Evolutionary conservation across 2,329 filamentous ascomycete species (phyloP).

Genomic region (Ceratocystis ficicola): DNA sequence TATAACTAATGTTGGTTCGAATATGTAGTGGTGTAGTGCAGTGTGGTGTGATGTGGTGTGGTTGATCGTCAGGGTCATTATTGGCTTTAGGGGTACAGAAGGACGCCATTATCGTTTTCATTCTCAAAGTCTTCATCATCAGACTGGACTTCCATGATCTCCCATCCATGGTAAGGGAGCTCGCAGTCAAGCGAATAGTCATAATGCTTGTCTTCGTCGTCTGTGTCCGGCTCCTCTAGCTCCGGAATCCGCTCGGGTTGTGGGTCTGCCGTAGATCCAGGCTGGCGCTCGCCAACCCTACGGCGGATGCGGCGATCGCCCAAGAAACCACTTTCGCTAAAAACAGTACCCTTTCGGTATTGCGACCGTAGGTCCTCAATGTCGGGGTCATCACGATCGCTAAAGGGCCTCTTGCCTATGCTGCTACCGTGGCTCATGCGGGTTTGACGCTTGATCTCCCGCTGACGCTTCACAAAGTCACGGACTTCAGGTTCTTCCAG

Average conservation of each 20-base stretch:
- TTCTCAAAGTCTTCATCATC: conserved; percentile 20
- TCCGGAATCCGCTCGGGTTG: conserved; percentile 40
- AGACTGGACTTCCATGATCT: conserved; percentile 40
- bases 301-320: conserved; percentile 39
- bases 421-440: conserved; percentile 42
- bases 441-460: conserved; percentile 35
- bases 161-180: conserved; percentile 39
- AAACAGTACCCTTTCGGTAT: conserved; percentile 18
- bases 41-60: no score
- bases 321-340: conserved; percentile 30
- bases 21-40: no score
- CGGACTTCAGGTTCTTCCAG: conserved; percentile 44
- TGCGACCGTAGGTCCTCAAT: conserved; percentile 28
- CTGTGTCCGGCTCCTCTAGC: conserved; percentile 41
- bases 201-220: conserved; percentile 32
- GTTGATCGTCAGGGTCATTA: conserved; percentile 6
- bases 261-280: conserved; percentile 39
- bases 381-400: conserved; percentile 42
- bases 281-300: conserved; percentile 36
- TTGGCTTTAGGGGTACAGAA: not conserved
- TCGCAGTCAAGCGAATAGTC: conserved; percentile 35
- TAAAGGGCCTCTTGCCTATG: conserved; percentile 43
- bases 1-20: not conserved
- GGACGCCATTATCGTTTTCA: conserved; percentile 15
- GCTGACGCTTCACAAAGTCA: conserved; percentile 28